Evolutionary conservation across 1,284 basidiomycete species (phyloP).

Genomic region (Irpex rosettiformis): DNA sequence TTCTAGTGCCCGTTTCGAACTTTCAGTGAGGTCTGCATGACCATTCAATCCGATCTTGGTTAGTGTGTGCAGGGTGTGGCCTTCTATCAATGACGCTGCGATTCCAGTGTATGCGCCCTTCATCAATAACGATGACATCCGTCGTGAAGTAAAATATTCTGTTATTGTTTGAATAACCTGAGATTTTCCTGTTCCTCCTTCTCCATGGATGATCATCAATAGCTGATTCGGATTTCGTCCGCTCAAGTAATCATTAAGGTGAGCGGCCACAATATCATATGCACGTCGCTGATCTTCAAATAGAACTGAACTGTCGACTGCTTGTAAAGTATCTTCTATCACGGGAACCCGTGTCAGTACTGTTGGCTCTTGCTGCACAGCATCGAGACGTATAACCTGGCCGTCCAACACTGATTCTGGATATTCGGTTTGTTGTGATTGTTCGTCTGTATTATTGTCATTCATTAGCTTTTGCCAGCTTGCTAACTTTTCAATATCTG

Average conservation of each 20-base stretch:
- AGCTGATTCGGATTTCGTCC: conserved; percentile 23
- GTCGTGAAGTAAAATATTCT: conserved; percentile 18
- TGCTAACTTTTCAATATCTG: not conserved
- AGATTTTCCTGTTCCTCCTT: conserved; percentile 37
- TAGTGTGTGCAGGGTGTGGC: conserved; percentile 25
- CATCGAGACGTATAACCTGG: not conserved
- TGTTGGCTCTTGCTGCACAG: not conserved
- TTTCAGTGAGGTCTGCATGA: not conserved
- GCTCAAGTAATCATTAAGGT: conserved; percentile 22
- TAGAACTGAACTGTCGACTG: not conserved
- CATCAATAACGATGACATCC: conserved; percentile 16
- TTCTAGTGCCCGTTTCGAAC: conserved; percentile 6
- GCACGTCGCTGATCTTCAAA: conserved; percentile 23
- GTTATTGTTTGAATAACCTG: conserved; percentile 32
- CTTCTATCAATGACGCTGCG: conserved; percentile 33
- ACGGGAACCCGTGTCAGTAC: not conserved
- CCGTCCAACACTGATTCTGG: too few species aligned
- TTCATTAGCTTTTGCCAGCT: not conserved
- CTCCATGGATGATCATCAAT: conserved; percentile 30
- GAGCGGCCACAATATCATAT: conserved; percentile 29
- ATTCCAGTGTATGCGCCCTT: conserved; percentile 34
- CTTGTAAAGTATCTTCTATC: not conserved
- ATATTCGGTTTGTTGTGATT: not conserved
- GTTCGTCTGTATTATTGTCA: not conserved
- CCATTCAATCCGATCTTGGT: not conserved